Evolutionary conservation across 257 asterid species (phyloP), one percentile per base, ranked within the genome.

Genomic region (Fraxinus americana): DNA sequence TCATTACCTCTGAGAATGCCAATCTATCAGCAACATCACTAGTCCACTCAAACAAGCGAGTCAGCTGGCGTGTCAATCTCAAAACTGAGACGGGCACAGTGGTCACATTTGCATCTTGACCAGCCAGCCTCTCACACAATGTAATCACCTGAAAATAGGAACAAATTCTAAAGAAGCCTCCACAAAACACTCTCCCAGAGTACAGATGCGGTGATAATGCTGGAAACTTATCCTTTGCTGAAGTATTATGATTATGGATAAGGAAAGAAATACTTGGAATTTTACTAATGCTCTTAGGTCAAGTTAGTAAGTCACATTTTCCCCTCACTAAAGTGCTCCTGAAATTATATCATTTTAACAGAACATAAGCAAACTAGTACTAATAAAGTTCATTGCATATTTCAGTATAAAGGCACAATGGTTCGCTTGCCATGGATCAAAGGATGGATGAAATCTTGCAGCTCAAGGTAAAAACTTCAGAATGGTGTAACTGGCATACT

Each of bases 101-200:
- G 73, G 99, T 95, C 75, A 95, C 98, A 52, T 95, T 95, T 71
- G 99, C 98, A 92, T 95, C 99, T 88, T 95, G 98, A 73, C 98
- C 99, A 19, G 99, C 98, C 77, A 95, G 97, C 88, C 99, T 90
- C 90, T 95, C 99, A 36, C 99, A 95, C 88, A 95, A 84, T 74
- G 98, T 89, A 82, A 95, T 93, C 83, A 95, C 99, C 99, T 92
- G 91, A 78, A 84, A 81, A 66, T 52, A 81, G 73, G 75, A 65
- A 63, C 14, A 8, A 63, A 63, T 25, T 63, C 32, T 25, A 10
- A 12, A 63, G 35, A 25, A 63, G 35, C 69, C 7, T 61, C 69
- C 69, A 63, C 35, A 10, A 23, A 23, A 25, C 30, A 63, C 35
- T 10, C 48, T 41, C 48, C 48, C 48, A 41, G 48, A 11, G 4